Base-by-base conservation (phyloP, 441 rosid genomes). In the Euphorbia celastroides region DNA sequence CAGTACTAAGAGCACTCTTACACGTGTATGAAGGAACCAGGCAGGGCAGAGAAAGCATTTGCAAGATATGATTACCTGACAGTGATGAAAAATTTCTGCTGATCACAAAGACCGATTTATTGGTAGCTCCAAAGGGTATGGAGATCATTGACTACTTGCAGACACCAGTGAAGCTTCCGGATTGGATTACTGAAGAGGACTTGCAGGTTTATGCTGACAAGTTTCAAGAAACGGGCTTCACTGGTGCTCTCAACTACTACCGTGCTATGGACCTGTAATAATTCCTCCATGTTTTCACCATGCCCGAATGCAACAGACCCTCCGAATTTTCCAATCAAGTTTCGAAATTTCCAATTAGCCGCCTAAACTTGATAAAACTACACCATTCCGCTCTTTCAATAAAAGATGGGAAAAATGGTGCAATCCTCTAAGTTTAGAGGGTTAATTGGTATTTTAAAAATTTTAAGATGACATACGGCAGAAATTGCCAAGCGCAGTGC, bases 121-220 rank as follows among this genome's bases (percentile, higher is more conserved):
- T 85, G 72, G 75, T 85, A 65, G 88, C 92, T 66, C 94, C 94
- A 48, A 60, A 71, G 34, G 89, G 77, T 25, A 73, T 82, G 79
- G 96, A 88, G 78, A 78, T 88, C 14, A 81, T 88, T 26, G 97
- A 83, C 70, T 77, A 79, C 64, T 65, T 85, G 34, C 84, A 82
- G 70, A 78, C 81, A 69, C 89, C 89, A 8, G 67, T 83, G 7
- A 20, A 20, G 59, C 26, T 88, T 44, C 92, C 94, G 3, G 60
- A 76, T 11, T 86, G 97, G 92, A 86, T 88, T 66, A 86, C 85
- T 0, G 95, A 90, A 70, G 85, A 83, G 31, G 95, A 86, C 60
- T 65, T 86, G 59, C 86, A 83, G 62, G 84, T 81, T 19, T 90
- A 76, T 28, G 86, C 91, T 0, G 82, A 86, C 55, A 86, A 88